These are phyloP conservation scores for Pythium scleroteichum DNA, from an alignment of 352 stramenopile species.

Conservation along the genomic window DNA sequence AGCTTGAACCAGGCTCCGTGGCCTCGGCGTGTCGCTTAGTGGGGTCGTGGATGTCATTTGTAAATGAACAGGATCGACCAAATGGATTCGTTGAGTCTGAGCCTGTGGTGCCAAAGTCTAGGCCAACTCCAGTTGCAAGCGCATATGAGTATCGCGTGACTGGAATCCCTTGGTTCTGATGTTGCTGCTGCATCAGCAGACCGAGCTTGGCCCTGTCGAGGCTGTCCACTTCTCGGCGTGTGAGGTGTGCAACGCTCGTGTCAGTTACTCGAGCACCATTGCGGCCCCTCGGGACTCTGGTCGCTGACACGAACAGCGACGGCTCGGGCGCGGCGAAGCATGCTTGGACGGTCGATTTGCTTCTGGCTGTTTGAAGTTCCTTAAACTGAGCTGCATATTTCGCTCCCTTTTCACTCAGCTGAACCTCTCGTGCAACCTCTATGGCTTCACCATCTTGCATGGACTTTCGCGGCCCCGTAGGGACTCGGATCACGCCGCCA, in stretches of 20 bases:
- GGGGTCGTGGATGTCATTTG: slow-evolving; percentile 66
- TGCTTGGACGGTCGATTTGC: slow-evolving; percentile 13
- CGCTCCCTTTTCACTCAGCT: slow-evolving; percentile 34
- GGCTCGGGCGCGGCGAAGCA: slow-evolving; percentile 17
- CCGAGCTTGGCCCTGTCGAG: slow-evolving; percentile 74
- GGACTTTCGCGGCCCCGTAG: slow-evolving; percentile 41
- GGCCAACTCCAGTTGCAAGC: slow-evolving; percentile 48
- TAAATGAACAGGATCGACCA: slow-evolving; percentile 65
- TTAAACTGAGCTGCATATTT: slow-evolving; percentile 33
- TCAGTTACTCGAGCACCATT: slow-evolving; percentile 59
- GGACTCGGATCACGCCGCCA: slow-evolving; percentile 34
- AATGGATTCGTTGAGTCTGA: slow-evolving; percentile 66
- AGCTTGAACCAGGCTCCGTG: slow-evolving; percentile 49
- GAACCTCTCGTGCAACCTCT: slow-evolving; percentile 41
- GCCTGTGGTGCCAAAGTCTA: slow-evolving; percentile 53
- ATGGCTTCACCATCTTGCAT: slow-evolving; percentile 44
- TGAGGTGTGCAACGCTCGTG: slow-evolving; percentile 54
- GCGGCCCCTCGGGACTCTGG: slow-evolving; percentile 50
- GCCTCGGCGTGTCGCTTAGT: slow-evolving; percentile 70
- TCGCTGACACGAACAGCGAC: slow-evolving; percentile 7
- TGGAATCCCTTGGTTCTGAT: slow-evolving; percentile 17
- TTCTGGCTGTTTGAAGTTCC: slow-evolving; percentile 5
- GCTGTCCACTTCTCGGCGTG: slow-evolving; percentile 65
- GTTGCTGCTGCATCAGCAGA: slow-evolving; percentile 33
- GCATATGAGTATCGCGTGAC: slow-evolving; percentile 77